Evolutionary conservation across 805 yeast species (phyloP).

Genomic region (Sungouiozyma intestinalis): DNA sequence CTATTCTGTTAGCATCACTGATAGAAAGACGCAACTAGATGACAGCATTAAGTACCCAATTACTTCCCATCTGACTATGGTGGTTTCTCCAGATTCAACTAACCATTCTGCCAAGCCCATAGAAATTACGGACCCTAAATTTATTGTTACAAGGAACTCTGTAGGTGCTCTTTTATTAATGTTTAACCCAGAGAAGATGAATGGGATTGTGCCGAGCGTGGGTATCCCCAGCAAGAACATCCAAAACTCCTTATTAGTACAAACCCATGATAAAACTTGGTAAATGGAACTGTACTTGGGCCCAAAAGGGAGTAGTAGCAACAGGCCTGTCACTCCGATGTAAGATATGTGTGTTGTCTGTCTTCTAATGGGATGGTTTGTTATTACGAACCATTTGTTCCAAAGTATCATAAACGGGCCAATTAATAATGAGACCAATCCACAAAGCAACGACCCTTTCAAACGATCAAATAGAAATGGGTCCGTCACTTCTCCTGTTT

Average conservation of each 20-base stretch:
- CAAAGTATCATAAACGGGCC: slow-evolving; percentile 27
- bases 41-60: slow-evolving; percentile 21
- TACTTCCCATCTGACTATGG: slow-evolving; percentile 25
- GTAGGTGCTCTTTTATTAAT: slow-evolving; percentile 17
- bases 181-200: slow-evolving; percentile 15
- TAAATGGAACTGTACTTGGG: slow-evolving; percentile 6
- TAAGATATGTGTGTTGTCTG: slow-evolving; percentile 10
- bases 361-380: slow-evolving; percentile 8
- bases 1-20: not conserved
- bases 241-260: slow-evolving; percentile 14
- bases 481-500: slow-evolving; percentile 26
- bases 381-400: slow-evolving; percentile 22
- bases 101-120: slow-evolving; percentile 26
- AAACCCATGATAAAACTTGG: slow-evolving; percentile 7
- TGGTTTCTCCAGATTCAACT: slow-evolving; percentile 18
- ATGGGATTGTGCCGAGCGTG: slow-evolving; percentile 17
- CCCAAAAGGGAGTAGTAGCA: slow-evolving; percentile 15
- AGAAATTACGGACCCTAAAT: slow-evolving; percentile 19
- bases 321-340: slow-evolving; percentile 18
- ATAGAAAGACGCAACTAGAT: slow-evolving; percentile 8
- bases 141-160: slow-evolving; percentile 19
- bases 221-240: slow-evolving; percentile 2
- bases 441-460: slow-evolving; percentile 26
- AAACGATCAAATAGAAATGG: slow-evolving; percentile 29
- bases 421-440: slow-evolving; percentile 22